phyloP scores from a whole-genome alignment of 345 rosid genomes.

The Aquilaria yunnanensis region DNA sequence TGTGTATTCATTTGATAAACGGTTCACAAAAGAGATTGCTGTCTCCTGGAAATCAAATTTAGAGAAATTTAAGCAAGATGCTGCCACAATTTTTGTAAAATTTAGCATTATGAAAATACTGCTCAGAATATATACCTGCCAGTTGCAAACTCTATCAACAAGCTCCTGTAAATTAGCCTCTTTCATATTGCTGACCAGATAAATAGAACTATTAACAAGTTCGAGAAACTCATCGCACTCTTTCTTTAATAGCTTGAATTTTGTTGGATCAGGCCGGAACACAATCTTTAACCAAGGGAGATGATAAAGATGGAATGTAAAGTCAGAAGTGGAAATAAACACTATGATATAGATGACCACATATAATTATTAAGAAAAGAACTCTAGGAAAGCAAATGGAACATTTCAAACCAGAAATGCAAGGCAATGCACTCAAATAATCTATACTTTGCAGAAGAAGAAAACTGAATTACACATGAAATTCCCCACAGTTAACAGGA shows the following conservation, averaged over 20 bases:
- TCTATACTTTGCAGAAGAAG: no score
- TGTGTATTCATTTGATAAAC: conserved; percentile 50
- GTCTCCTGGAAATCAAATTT: conserved; percentile 54
- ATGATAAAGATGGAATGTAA: not conserved
- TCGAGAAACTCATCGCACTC: conserved; percentile 60
- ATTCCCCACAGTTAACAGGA: no score
- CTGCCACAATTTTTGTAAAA: not conserved
- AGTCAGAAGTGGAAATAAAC: no score
- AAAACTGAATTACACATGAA: no score
- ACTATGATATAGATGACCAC: no score
- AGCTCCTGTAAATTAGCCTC: conserved; percentile 41
- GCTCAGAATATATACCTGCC: conserved; percentile 61
- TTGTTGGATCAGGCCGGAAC: conserved; percentile 59
- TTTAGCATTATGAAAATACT: not conserved
- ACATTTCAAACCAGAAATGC: no score
- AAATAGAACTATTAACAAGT: conserved; percentile 33
- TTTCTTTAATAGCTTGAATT: conserved; percentile 52
- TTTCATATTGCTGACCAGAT: conserved; percentile 32
- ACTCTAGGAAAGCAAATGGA: conserved; percentile 1
- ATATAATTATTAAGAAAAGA: not conserved
- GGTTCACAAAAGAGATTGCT: conserved; percentile 54
- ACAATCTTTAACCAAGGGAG: conserved; percentile 50
- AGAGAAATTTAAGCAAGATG: conserved; percentile 2
- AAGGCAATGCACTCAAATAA: no score
- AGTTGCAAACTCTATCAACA: conserved; percentile 53